phyloP scores from a whole-genome alignment of 768 basidiomycete species.

The Mycena alexandri region DNA sequence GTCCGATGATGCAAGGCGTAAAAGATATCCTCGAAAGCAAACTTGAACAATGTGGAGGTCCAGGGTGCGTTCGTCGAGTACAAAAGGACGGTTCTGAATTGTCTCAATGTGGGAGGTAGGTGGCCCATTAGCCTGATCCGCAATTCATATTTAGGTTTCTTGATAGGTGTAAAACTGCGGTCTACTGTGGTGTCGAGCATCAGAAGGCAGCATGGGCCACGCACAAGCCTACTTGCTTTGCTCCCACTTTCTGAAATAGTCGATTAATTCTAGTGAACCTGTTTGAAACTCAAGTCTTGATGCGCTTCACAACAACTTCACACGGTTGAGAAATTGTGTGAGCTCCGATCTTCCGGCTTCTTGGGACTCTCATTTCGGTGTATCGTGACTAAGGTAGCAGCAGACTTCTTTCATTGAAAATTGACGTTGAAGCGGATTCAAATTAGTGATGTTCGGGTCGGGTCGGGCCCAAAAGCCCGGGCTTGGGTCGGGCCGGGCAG shows the following conservation, averaged over 20 bases:
- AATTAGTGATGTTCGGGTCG: too few species aligned
- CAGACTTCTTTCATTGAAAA: too few species aligned
- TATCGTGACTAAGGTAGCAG: too few species aligned
- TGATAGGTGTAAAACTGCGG: conserved; percentile 55
- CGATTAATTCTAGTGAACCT: background rate
- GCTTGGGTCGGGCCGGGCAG: too few species aligned
- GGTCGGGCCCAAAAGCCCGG: too few species aligned
- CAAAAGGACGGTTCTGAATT: conserved; percentile 45
- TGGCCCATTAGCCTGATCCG: background rate
- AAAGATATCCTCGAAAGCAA: conserved; percentile 46
- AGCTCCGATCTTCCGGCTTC: too few species aligned
- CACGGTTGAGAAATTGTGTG: too few species aligned
- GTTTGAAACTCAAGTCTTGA: too few species aligned
- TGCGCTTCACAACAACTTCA: too few species aligned
- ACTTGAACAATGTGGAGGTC: conserved; percentile 50
- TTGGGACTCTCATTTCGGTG: too few species aligned
- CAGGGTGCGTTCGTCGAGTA: conserved; percentile 42
- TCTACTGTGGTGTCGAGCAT: conserved; percentile 46
- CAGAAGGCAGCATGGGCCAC: conserved; percentile 53
- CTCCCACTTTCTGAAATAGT: conserved; percentile 45
- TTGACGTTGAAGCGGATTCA: too few species aligned
- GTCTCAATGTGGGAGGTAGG: conserved; percentile 54
- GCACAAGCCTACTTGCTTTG: conserved; percentile 52
- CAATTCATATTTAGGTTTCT: background rate
- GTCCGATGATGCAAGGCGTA: conserved; percentile 44